Conservation (phyloP, 768 basidiomycete species). For the Russula sp. region DNA sequence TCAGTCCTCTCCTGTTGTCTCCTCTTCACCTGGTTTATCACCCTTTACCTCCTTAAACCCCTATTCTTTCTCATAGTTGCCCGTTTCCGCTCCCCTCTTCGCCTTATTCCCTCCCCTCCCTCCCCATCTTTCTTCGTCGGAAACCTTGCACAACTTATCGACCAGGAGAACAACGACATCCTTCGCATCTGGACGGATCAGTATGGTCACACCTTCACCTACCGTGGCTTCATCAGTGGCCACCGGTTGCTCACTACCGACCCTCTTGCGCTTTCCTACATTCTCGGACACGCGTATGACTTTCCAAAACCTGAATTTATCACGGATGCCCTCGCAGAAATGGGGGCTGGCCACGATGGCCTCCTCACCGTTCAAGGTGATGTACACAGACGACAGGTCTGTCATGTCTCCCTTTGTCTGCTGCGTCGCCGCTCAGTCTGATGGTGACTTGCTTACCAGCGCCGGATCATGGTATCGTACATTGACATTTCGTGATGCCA, state of each 20-base stretch:
- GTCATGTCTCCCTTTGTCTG: slow-evolving; percentile 15
- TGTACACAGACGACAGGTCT: slow-evolving; percentile 48
- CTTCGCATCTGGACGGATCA: slow-evolving; percentile 40
- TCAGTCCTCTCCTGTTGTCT: slow-evolving; percentile 4
- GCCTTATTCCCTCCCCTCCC: slow-evolving; percentile 42
- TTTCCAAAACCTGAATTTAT: slow-evolving; percentile 61
- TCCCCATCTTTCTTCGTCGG: slow-evolving; percentile 45
- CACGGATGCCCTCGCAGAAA: slow-evolving; percentile 43
- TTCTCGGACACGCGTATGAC: slow-evolving; percentile 50
- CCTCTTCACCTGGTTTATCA: slow-evolving; percentile 13
- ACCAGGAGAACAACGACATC: slow-evolving; percentile 52
- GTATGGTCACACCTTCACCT: slow-evolving; percentile 47
- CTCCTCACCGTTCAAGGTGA: slow-evolving; percentile 51
- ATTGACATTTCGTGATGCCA: slow-evolving; percentile 21
- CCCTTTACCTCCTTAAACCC: slow-evolving; percentile 31
- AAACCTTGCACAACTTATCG: slow-evolving; percentile 47
- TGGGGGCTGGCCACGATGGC: slow-evolving; percentile 46
- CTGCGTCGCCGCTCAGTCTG: background rate
- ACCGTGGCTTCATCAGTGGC: slow-evolving; percentile 47
- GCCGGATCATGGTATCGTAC: slow-evolving; percentile 44
- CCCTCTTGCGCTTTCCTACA: slow-evolving; percentile 49
- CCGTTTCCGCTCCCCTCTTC: slow-evolving; percentile 44
- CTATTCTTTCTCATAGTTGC: slow-evolving; percentile 40
- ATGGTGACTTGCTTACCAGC: slow-evolving; percentile 30
- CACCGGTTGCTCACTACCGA: slow-evolving; percentile 55